A percentile compares a stretch with the other conserved stretches of the same genome.
phyloP scores from a whole-genome alignment of 306 rosid species.

The Myrica gale region DNA sequence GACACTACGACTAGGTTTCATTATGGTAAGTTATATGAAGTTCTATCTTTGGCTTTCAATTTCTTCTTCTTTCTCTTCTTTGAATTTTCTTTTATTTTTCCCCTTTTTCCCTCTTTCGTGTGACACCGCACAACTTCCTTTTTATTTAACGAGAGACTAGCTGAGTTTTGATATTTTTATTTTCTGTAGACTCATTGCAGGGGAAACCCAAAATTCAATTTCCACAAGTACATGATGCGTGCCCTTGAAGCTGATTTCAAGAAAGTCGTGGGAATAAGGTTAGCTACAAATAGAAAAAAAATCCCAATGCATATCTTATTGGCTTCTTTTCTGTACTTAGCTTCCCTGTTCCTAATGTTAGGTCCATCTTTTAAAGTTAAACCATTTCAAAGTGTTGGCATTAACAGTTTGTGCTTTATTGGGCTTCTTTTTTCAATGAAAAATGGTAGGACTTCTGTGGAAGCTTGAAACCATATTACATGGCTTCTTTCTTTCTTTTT shows the following conservation, averaged over 20 bases:
- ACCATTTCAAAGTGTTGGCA: background rate
- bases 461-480: background rate
- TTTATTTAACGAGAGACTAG: background rate
- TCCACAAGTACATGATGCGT: conserved; percentile 42
- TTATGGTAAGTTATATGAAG: conserved; percentile 17
- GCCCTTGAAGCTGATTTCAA: conserved; percentile 37
- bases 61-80: too few species aligned
- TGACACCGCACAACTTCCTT: background rate
- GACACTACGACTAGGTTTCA: conserved; percentile 38
- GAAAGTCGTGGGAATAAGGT: conserved; percentile 44
- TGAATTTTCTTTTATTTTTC: too few species aligned
- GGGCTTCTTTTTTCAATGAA: background rate
- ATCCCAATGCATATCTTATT: background rate
- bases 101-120: background rate
- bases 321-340: background rate
- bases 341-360: background rate
- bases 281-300: background rate
- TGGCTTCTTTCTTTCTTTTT: background rate
- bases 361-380: background rate
- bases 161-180: background rate
- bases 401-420: background rate
- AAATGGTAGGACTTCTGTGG: background rate
- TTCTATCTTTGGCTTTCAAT: background rate
- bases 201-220: conserved; percentile 33
- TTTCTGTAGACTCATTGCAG: conserved; percentile 32